Evolutionary conservation across 495 filamentous ascomycete genomes (phyloP), one percentile per base, ranked within the genome.

Genomic region (Beverwykella pulmonaria): DNA sequence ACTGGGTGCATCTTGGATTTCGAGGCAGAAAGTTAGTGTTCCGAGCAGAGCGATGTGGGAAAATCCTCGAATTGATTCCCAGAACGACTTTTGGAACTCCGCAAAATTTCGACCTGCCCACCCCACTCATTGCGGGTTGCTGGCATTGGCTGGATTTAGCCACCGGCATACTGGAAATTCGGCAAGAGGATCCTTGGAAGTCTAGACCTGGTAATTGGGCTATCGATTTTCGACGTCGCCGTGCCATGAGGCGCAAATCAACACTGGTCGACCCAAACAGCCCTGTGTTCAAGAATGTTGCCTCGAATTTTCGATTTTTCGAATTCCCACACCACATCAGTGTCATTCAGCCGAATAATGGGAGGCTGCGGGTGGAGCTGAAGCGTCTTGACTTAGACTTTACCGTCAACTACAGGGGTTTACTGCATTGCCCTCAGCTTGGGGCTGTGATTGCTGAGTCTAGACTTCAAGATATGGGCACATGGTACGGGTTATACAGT

Each of bases 1-100:
- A 83, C 49, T 59, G 79, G 26, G 71, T 87, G 5, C 82, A 86
- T 70, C 69, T 86, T 49, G 83, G 83, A 1, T 70, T 79, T 41
- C 78, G 81, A 12, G 63, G 74, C 14, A 67, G 64, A 0, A 25
- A 71, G 2, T 65, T 76, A 15, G 60, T 86, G 5, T 73, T 86
- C 22, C 65, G 81, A 36, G 77, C 80, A 7, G 25, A 1, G 1
- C 23, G 55, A 0, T 8, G 29, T 2, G 49, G 47, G 4, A 44
- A 15, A 2, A 26, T 75, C 6, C 55, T 80, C 1, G 79, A 83
- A 32, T 65, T 80, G 1, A 63, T 84, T 15, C 77, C 74, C 1
- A 30, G 32, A 2, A 26, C 72, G 0, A 59, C 61, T 0, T 82
- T 84, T 34, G 22, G 25, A 19, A 29, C 19, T 17, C 1, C 4